Conservation (phyloP, 108 stramenopile species). For the Parmales sp. region DNA sequence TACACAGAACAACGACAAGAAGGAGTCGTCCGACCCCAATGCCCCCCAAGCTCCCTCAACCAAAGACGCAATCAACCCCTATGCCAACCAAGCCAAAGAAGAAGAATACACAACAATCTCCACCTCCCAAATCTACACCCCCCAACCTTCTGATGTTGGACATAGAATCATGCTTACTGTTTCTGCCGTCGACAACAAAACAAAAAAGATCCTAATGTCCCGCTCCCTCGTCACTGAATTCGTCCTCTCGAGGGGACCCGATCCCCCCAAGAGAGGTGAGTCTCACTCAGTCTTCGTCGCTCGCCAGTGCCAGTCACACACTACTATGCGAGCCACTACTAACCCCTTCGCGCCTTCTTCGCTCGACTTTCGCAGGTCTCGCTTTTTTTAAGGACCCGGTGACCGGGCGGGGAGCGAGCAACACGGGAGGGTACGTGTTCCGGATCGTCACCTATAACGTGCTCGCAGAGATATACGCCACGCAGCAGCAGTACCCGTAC, state of each 20-base stretch:
- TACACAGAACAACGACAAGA: background rate
- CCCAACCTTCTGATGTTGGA: slow-evolving; percentile 60
- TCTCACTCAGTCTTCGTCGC: no score
- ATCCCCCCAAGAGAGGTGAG: slow-evolving; percentile 71
- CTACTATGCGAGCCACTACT: no score
- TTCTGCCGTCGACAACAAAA: slow-evolving; percentile 61
- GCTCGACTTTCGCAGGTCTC: no score
- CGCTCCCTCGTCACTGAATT: slow-evolving; percentile 76
- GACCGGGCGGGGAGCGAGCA: background rate
- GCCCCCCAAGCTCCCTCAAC: background rate
- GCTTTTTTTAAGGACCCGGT: no score
- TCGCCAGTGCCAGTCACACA: slow-evolving; percentile 57
- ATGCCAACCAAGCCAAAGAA: slow-evolving; percentile 28
- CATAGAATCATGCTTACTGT: slow-evolving; percentile 70
- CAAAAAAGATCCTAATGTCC: slow-evolving; percentile 70
- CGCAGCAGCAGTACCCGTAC: slow-evolving; percentile 93
- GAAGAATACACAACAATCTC: slow-evolving; percentile 50
- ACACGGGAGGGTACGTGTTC: slow-evolving; percentile 62
- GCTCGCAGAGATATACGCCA: slow-evolving; percentile 97
- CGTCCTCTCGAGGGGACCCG: slow-evolving; percentile 62
- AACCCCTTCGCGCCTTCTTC: no score
- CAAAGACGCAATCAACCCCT: background rate
- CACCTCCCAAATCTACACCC: slow-evolving; percentile 64
- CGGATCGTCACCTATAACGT: slow-evolving; percentile 92
- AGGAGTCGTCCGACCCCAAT: background rate